Percentiles rank a stretch among this genome's conserved stretches.
Conservation (phyloP, 768 basidiomycete genomes). For the Naematelia aurantialba region DNA sequence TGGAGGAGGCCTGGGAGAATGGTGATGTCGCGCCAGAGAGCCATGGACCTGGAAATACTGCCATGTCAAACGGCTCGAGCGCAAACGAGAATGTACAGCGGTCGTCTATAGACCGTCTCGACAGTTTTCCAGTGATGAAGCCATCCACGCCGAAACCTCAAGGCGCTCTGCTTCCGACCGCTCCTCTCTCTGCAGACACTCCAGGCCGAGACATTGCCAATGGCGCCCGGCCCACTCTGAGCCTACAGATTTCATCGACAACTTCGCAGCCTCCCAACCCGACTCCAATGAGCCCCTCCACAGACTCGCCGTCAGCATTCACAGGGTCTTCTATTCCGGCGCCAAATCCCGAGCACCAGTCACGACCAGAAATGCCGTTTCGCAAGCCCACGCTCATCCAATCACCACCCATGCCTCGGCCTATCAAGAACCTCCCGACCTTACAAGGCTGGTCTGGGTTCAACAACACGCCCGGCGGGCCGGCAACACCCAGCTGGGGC, state of each 20-base stretch:
- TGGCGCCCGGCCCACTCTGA: background rate
- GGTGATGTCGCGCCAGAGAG: conserved; percentile 38
- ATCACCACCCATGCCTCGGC: conserved; percentile 47
- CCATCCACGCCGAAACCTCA: conserved; percentile 1
- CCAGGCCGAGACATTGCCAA: background rate
- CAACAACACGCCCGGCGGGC: conserved; percentile 15
- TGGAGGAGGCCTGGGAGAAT: conserved; percentile 28
- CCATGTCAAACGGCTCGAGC: background rate
- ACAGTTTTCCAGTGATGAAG: conserved; percentile 7
- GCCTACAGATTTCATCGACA: background rate
- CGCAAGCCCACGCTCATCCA: conserved; percentile 40
- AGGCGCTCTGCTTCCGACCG: conserved; percentile 2
- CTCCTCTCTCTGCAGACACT: conserved; percentile 3
- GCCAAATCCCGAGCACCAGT: conserved; percentile 11
- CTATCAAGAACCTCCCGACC: conserved; percentile 50
- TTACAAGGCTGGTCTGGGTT: conserved; percentile 33
- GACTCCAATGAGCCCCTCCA: background rate
- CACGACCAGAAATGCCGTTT: conserved; percentile 33
- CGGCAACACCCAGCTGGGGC: conserved; percentile 38
- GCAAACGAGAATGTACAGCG: conserved; percentile 26
- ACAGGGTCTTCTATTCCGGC: conserved; percentile 3
- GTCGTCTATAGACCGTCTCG: conserved; percentile 5
- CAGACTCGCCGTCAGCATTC: background rate
- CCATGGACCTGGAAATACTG: conserved; percentile 22
- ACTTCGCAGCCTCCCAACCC: background rate